Evolutionary conservation across 768 basidiomycete species (phyloP).

Genomic region (Chalciporus piperatus): DNA sequence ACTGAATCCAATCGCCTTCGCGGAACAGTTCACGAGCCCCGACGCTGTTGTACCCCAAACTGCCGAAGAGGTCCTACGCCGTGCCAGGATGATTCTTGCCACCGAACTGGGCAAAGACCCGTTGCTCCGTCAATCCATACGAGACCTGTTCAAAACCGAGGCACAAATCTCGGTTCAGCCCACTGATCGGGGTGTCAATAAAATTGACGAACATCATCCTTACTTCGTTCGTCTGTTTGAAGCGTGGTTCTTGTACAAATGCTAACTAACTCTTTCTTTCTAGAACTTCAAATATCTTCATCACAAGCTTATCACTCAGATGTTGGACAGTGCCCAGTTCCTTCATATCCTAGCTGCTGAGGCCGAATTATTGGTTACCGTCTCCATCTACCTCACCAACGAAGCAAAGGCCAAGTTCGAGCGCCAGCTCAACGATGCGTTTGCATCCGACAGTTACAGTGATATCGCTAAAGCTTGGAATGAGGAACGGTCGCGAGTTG

Average conservation of each 20-base stretch:
- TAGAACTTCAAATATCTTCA: constrained; percentile 95
- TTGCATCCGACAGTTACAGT: constrained; percentile 80
- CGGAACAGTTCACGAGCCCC: constrained; percentile 81
- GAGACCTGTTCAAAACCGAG: constrained; percentile 69
- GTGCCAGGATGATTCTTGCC: constrained; percentile 78
- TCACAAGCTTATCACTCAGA: constrained; percentile 68
- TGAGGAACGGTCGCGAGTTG: constrained; percentile 71
- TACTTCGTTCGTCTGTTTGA: constrained; percentile 55
- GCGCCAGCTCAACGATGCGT: constrained; percentile 73
- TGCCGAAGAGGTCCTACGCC: constrained; percentile 66
- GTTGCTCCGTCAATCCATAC: constrained; percentile 72
- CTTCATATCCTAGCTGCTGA: constrained; percentile 90
- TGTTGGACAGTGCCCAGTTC: constrained; percentile 77
- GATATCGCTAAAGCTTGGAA: constrained; percentile 92
- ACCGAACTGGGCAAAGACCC: constrained; percentile 95
- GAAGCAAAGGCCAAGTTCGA: constrained; percentile 67
- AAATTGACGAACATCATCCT: constrained; percentile 71
- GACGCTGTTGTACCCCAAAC: constrained; percentile 55
- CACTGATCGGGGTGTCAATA: constrained; percentile 79
- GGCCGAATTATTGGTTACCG: constrained; percentile 78
- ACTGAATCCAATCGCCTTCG: constrained; percentile 72
- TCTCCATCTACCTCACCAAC: constrained; percentile 64
- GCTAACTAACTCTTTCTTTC: constrained; percentile 4
- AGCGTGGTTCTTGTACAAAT: neutral
- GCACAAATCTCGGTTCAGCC: constrained; percentile 79